Percentiles rank a stretch among this genome's conserved stretches.
These are phyloP conservation scores for Trichoderma cornu-damae DNA, from an alignment of 2,329 filamentous ascomycete genomes.

Conservation along the genomic window DNA sequence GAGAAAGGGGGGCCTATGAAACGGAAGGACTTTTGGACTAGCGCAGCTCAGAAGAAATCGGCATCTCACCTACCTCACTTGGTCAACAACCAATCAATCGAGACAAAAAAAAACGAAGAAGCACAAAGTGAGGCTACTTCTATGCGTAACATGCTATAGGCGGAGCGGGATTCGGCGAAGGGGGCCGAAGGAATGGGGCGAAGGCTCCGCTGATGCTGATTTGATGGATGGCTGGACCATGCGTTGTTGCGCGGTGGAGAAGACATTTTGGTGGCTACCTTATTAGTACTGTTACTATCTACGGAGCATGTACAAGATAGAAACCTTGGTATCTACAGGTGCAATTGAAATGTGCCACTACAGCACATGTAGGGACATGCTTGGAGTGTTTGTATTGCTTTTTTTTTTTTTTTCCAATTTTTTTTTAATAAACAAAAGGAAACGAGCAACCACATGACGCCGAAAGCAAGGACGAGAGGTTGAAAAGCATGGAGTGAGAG, in stretches of 20 bases:
- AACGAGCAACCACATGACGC: neutral
- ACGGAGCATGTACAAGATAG: too few relatives aligned
- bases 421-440: neutral
- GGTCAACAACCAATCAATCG: neutral
- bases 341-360: neutral
- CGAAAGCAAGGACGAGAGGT: neutral
- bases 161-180: conserved; percentile 5
- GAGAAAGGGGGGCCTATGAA: neutral
- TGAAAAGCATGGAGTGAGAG: neutral
- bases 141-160: neutral
- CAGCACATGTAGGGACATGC: neutral
- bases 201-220: neutral
- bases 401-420: too few relatives aligned
- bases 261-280: neutral
- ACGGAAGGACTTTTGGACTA: conserved; percentile 4
- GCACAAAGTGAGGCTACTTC: neutral
- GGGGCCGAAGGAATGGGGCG: neutral
- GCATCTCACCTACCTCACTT: neutral
- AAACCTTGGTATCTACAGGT: too few relatives aligned
- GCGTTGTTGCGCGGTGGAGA: neutral
- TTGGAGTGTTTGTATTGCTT: neutral
- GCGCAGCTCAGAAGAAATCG: conserved; percentile 5
- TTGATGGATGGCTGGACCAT: neutral
- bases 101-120: neutral
- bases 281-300: too few relatives aligned